Evolutionary conservation across 768 basidiomycete genomes (phyloP), one percentile per base, ranked within the genome.

Genomic region (Boletus rubropictus): DNA sequence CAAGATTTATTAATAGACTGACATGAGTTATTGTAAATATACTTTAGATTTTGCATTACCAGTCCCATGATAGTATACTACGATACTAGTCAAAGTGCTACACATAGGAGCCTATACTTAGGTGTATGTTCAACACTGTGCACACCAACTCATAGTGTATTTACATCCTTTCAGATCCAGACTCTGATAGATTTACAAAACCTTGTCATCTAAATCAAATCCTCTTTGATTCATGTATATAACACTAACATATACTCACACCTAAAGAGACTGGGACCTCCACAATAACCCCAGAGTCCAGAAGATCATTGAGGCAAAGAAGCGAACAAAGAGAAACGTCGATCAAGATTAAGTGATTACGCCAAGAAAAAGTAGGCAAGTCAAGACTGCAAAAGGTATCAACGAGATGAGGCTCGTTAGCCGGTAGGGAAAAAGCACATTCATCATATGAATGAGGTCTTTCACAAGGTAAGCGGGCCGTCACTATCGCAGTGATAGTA

Each of bases 341-440:
- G 8, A 34, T 33, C 15, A n/a, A 7, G 0, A 35, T 24, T 21
- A 21, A 15, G 38, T 25, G 11, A 47, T 24, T n/a, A 6, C 1
- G 20, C 40, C 29, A 22, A 15, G 22, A 33, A 33, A 50, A 40
- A 28, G 2, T 3, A 21, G 5, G 8, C 2, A 25, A 9, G 24
- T 29, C 37, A 40, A 37, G 29, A 37, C 20, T 15, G 5, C 14
- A 27, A 49, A 50, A 52, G 64, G 64, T 65, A 65, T 65, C 51
- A 48, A 65, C 64, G 64, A 65, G 64, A 52, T 53, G 64, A 66
- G 66, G 66, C 64, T 68, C 64, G 64, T 65, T 68, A 42, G 38
- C 59, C 62, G 52, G 64, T 54, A 46, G 34, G 12, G 59, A 57
- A 45, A 59, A 63, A 65, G 54, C 46, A 48, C 49, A 51, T 53